Conservation (phyloP, 495 filamentous ascomycete species). For the Chaetomidium leptoderma region DNA sequence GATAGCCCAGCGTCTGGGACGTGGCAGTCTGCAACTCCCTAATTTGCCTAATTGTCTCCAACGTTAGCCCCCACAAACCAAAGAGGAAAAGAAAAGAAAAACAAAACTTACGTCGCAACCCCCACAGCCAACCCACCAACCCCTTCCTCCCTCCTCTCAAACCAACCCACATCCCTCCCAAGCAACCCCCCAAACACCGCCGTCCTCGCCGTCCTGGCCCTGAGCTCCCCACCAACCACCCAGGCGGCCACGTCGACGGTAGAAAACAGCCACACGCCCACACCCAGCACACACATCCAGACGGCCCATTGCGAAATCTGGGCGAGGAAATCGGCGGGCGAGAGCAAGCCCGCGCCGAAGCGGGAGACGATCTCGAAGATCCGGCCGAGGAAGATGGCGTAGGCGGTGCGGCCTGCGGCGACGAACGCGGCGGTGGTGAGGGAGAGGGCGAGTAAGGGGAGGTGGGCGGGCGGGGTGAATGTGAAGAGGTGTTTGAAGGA, state of each 20-base stretch:
- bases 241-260: conserved; percentile 62
- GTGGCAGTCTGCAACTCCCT: conserved; percentile 77
- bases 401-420: conserved; percentile 57
- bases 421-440: conserved; percentile 55
- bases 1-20: conserved; percentile 70
- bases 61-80: not conserved
- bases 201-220: conserved; percentile 61
- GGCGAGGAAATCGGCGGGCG: conserved; percentile 46
- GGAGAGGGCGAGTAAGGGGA: conserved; percentile 45
- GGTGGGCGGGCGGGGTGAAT: conserved; percentile 65
- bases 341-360: conserved; percentile 56
- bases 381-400: conserved; percentile 68
- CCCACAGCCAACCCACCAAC: conserved; percentile 65
- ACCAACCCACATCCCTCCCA: conserved; percentile 74
- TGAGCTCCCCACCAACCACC: conserved; percentile 74
- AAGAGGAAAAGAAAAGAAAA: not conserved
- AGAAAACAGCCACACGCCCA: conserved; percentile 60
- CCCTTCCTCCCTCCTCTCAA: conserved; percentile 67
- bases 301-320: conserved; percentile 56
- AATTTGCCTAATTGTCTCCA: conserved; percentile 55
- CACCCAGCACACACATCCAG: conserved; percentile 57
- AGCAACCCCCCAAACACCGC: conserved; percentile 61
- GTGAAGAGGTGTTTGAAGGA: conserved; percentile 54
- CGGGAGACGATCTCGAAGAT: conserved; percentile 68
- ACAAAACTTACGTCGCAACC: conserved; percentile 63